Evolutionary conservation across 164 flowering plant genomes (phyloP), one percentile per base, ranked within the genome.

Genomic region (Vitis cinerea): DNA sequence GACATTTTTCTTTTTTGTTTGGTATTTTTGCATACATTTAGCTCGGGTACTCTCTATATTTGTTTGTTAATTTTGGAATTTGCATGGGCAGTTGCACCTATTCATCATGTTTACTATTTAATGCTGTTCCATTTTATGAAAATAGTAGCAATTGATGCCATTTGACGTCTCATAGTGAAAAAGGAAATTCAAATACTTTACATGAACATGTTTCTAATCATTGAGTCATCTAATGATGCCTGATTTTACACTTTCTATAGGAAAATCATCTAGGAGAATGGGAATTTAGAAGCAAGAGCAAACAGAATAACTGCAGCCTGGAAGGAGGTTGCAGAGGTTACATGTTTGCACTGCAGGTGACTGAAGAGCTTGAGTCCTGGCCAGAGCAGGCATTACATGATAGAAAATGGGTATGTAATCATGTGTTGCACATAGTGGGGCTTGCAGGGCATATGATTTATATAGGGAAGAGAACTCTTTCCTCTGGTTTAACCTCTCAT

Each of bases 201-300:
- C 56, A 53, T 53, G 56, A 53, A 53, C 0, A 53, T 53, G 16
- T 4, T 53, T 53, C n/a, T 53, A 13, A 53, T n/a, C n/a, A 13
- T 53, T 53, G 56, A 10, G 56, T 53, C 1, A 53, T 53, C 56
- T 53, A n/a, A 53, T 53, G 56, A 53, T 0, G n/a, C 56, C 56
- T 14, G 56, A 53, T 53, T 53, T 53, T 13, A 37, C 16, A 14
- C n/a, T 50, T 17, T 3, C 13, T 49, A 49, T 67, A 75, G 71
- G 60, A 75, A 57, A 71, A 65, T 31, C 65, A 52, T 30, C 50
- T 80, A 16, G 83, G 83, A 71, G 73, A 59, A 1, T 80, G 80
- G 80, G 78, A 73, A 23, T 80, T 80, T 55, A 74, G 80, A 66
- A 80, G 78, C 72, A 80, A 79, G 65, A 76, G 78, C 70, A 74